Evolutionary conservation across 345 rosid species (phyloP).

Genomic region (Euphorbia peplus): DNA sequence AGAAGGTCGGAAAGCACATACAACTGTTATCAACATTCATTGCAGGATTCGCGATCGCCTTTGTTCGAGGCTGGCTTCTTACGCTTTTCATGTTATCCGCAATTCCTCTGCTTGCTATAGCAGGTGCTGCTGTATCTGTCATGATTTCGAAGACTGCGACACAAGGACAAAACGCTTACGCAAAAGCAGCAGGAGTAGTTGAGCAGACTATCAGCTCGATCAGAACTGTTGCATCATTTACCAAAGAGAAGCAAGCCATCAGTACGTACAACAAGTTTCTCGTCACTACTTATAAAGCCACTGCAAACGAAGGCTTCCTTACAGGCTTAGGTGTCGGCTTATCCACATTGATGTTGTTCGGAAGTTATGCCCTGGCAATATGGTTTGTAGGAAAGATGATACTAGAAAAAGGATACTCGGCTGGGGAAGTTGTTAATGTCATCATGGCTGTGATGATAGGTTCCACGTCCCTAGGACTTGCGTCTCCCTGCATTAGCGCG

Average conservation of each 20-base stretch:
- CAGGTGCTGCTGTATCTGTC: slow-evolving; percentile 52
- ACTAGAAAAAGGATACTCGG: slow-evolving; percentile 48
- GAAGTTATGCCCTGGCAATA: slow-evolving; percentile 47
- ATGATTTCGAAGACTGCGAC: slow-evolving; percentile 51
- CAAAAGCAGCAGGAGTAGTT: slow-evolving; percentile 63
- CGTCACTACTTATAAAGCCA: slow-evolving; percentile 42
- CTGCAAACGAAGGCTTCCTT: slow-evolving; percentile 47
- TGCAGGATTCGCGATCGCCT: slow-evolving; percentile 71
- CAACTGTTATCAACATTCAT: slow-evolving; percentile 64
- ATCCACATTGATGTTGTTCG: slow-evolving; percentile 30
- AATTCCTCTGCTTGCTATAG: slow-evolving; percentile 61
- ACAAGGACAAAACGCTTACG: slow-evolving; percentile 66
- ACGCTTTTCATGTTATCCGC: slow-evolving; percentile 60
- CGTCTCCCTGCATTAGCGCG: slow-evolving; percentile 68
- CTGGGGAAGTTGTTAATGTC: slow-evolving; percentile 55
- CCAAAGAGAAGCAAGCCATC: slow-evolving; percentile 58
- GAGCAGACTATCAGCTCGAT: slow-evolving; percentile 78
- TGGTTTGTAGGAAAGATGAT: slow-evolving; percentile 64
- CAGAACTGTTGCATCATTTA: slow-evolving; percentile 70
- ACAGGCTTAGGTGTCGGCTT: slow-evolving; percentile 54
- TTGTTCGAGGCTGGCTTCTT: slow-evolving; percentile 73
- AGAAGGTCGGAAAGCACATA: slow-evolving; percentile 87
- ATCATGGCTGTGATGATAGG: slow-evolving; percentile 56
- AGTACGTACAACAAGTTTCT: slow-evolving; percentile 43
- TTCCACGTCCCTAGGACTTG: slow-evolving; percentile 77